Percentiles rank a stretch among this genome's conserved stretches.
These are phyloP conservation scores for Aspergillus neotritici DNA, from an alignment of 2,329 filamentous ascomycete genomes.

Conservation along the genomic window DNA sequence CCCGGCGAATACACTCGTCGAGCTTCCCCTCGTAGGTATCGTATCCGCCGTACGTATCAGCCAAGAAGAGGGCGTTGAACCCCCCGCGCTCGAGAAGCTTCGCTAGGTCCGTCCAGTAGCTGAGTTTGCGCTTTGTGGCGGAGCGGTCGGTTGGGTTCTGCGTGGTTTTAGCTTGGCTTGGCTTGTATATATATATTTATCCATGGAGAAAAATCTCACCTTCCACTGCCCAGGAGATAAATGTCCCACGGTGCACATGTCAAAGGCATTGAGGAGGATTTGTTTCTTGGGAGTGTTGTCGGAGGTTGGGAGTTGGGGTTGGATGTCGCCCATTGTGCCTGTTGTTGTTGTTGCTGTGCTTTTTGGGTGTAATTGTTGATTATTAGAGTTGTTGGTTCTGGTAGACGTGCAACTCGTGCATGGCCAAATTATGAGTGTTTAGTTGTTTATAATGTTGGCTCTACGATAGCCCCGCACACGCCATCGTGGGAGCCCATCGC, in stretches of 20 bases:
- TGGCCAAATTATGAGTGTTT: no score
- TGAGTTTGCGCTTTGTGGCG: constrained; percentile 54
- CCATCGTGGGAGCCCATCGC: no score
- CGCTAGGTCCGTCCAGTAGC: constrained; percentile 61
- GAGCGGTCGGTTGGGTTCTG: constrained; percentile 58
- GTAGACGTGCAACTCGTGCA: no score
- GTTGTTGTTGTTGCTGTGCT: not conserved
- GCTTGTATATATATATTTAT: no score
- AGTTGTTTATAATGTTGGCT: no score
- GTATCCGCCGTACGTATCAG: constrained; percentile 60
- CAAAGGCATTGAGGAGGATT: constrained; percentile 60
- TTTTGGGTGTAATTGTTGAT: no score
- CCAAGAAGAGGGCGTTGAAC: constrained; percentile 61
- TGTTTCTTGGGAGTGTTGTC: constrained; percentile 40
- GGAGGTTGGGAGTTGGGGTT: not conserved
- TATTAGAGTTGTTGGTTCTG: no score
- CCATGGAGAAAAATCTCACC: constrained; percentile 27
- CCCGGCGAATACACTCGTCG: constrained; percentile 57
- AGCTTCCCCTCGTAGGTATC: constrained; percentile 57
- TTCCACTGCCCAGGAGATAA: constrained; percentile 64
- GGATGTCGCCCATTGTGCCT: constrained; percentile 17
- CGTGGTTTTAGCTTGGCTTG: not conserved
- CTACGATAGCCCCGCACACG: no score
- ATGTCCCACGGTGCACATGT: constrained; percentile 61
- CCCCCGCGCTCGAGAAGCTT: constrained; percentile 57